These are phyloP conservation scores for Talaromyces piceae DNA, from an alignment of 2,329 filamentous ascomycete species.

Conservation along the genomic window DNA sequence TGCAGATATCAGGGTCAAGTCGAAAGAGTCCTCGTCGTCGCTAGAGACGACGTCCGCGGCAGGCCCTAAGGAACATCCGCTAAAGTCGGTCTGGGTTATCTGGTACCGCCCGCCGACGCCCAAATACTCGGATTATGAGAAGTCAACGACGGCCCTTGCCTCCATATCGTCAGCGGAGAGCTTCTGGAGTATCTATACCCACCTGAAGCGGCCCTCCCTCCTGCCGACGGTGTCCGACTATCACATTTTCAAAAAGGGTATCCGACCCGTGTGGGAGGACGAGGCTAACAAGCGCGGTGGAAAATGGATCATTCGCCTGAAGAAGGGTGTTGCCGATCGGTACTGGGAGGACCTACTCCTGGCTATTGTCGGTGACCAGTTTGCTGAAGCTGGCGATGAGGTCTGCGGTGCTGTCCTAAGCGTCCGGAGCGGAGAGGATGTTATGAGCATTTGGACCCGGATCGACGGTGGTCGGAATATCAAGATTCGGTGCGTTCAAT, in stretches of 20 bases:
- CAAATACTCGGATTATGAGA: slow-evolving; percentile 97
- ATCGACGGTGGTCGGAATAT: slow-evolving; percentile 89
- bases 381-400: slow-evolving; percentile 84
- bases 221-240: slow-evolving; percentile 93
- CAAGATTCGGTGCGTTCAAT: slow-evolving; percentile 68
- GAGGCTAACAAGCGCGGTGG: slow-evolving; percentile 93
- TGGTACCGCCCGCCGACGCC: slow-evolving; percentile 96
- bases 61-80: slow-evolving; percentile 45
- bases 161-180: slow-evolving; percentile 76
- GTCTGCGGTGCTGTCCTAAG: slow-evolving; percentile 93
- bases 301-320: slow-evolving; percentile 94
- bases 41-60: slow-evolving; percentile 28
- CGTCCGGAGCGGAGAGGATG: slow-evolving; percentile 90
- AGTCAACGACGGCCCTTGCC: slow-evolving; percentile 83
- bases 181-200: slow-evolving; percentile 82
- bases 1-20: slow-evolving; percentile 22
- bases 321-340: slow-evolving; percentile 93
- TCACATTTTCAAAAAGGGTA: slow-evolving; percentile 94
- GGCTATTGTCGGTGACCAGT: slow-evolving; percentile 88
- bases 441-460: slow-evolving; percentile 95
- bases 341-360: slow-evolving; percentile 95
- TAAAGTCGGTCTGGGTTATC: slow-evolving; percentile 88
- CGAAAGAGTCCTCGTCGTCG: slow-evolving; percentile 36
- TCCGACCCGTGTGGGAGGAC: slow-evolving; percentile 97
- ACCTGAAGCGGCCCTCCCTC: slow-evolving; percentile 80